Conservation (phyloP, 176 grass and related monocot species). For the Panicum miliaceum region DNA sequence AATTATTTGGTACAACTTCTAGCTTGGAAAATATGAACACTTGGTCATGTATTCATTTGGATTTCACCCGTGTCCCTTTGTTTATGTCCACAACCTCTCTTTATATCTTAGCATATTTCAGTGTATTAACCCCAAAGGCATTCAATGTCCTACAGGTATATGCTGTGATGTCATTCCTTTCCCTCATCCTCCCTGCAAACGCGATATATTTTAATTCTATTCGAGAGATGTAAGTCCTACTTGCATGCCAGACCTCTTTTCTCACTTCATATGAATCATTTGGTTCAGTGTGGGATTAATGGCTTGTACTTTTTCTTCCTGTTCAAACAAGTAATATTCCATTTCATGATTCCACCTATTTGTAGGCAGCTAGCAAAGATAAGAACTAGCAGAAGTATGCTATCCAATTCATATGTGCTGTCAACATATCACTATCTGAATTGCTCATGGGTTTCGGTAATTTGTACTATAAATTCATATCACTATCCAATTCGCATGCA, state of each 20-base stretch:
- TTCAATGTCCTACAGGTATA: constrained; percentile 69
- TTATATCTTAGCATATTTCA: neutral
- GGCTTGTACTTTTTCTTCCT: constrained; percentile 13
- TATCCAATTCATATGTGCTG: constrained; percentile 11
- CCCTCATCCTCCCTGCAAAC: constrained; percentile 64
- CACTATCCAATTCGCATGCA: too few relatives aligned
- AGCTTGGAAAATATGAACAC: neutral
- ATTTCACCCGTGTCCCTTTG: neutral
- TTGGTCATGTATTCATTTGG: neutral
- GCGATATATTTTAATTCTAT: constrained; percentile 96
- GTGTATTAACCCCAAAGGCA: neutral
- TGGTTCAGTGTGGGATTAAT: constrained; percentile 10
- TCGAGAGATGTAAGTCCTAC: constrained; percentile 84
- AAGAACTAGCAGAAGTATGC: neutral
- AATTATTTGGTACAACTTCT: neutral
- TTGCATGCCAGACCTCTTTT: neutral
- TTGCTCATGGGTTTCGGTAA: neutral
- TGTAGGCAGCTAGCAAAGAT: neutral
- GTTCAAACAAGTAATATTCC: constrained; percentile 16
- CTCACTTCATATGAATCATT: neutral
- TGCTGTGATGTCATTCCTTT: constrained; percentile 95
- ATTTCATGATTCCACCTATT: neutral
- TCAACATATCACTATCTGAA: neutral
- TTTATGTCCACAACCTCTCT: neutral
- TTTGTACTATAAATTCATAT: neutral